Evolutionary conservation across 2,329 filamentous ascomycete species (phyloP).

Genomic region (Pseudopyricularia javanii): DNA sequence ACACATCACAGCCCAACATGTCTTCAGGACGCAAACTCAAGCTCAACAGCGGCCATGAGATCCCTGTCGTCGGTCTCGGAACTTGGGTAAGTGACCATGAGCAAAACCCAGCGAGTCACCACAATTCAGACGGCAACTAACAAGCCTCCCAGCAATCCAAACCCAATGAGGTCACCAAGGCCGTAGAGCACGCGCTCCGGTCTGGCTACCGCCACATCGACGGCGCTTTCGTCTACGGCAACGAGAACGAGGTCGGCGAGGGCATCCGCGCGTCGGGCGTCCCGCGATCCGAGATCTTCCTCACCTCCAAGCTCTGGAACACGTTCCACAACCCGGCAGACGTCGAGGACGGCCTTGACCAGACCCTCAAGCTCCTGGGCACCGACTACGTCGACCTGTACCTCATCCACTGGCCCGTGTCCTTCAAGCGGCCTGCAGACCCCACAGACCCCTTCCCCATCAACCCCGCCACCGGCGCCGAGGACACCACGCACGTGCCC

Average conservation of each 20-base stretch:
- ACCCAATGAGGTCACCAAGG: slow-evolving; percentile 30
- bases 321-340: slow-evolving; percentile 53
- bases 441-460: slow-evolving; percentile 33
- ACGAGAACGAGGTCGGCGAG: slow-evolving; percentile 11
- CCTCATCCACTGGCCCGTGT: slow-evolving; percentile 29
- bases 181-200: slow-evolving; percentile 32
- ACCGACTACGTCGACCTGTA: slow-evolving; percentile 41
- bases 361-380: slow-evolving; percentile 33
- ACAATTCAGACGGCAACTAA: neutral
- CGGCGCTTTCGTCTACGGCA: slow-evolving; percentile 22
- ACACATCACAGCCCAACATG: neutral
- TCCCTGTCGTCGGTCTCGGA: neutral
- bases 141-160: slow-evolving; percentile 10
- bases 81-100: neutral
- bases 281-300: slow-evolving; percentile 16
- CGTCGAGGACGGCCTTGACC: slow-evolving; percentile 37
- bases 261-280: slow-evolving; percentile 6
- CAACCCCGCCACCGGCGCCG: slow-evolving; percentile 15
- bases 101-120: neutral
- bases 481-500: slow-evolving; percentile 8
- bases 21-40: slow-evolving; percentile 1
- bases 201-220: slow-evolving; percentile 25
- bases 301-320: slow-evolving; percentile 54
- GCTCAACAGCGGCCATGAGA: slow-evolving; percentile 1
- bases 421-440: neutral